Evolutionary conservation across 345 rosid species (phyloP), one percentile per base, ranked within the genome.

Genomic region (Clarkia xantiana): DNA sequence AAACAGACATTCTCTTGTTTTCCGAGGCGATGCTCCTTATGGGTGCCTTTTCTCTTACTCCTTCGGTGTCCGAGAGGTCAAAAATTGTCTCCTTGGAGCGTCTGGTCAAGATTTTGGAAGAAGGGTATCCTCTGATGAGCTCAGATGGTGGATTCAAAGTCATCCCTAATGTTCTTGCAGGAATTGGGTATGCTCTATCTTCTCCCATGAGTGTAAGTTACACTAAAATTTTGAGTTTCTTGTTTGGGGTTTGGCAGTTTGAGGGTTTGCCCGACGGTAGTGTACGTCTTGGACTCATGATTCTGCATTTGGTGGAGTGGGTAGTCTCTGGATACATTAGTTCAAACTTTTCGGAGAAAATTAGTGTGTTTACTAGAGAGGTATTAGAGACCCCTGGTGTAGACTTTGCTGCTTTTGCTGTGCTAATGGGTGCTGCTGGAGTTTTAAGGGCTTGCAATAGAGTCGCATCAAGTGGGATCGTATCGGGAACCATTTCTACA

Each of bases 271-370:
- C 76, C 42, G 51, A 38, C 57, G 69, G 67, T 45, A 67, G 47
- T 57, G 68, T 81, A 57, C 57, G 74, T 51, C 51, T 69, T 52
- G 98, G 93, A 23, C 71, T 86, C 51, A 78, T 84, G 85, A 65
- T 86, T 68, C 64, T 91, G 69, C 95, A 86, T 74, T 69, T 76
- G 75, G 57, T 82, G 38, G 98, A 86, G 57, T 81, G 97, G 97
- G 69, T 79, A 55, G 58, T 81, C 17, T 79, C 79, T 44, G 74
- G 84, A 63, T 72, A 69, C 51, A 60, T 81, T 65, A 72, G 70
- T 54, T 67, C 75, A 51, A 61, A 15, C 49, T 57, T 76, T 58
- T 43, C 63, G 0, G 70, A 61, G 41, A 77, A 76, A 68, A 66
- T 83, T 56, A 63, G 58, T 47, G 57, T 57, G 38, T 71, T 83